Percentiles rank a stretch among this genome's conserved stretches.
Conservation (phyloP, 2,329 filamentous ascomycete genomes). For the Diplodia mutila region DNA sequence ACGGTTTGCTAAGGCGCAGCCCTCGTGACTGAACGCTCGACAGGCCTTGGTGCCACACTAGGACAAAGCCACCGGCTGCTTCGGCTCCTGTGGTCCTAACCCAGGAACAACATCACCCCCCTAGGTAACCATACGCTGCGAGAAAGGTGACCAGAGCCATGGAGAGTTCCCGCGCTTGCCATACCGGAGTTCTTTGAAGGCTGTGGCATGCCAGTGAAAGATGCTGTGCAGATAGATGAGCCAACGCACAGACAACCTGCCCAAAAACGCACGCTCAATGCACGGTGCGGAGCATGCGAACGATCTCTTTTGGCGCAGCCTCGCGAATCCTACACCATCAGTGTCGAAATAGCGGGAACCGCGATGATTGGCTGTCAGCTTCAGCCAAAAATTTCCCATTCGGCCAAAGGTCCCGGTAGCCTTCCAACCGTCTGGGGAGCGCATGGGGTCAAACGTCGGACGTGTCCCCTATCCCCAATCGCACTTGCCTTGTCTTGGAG, state of each 20-base stretch:
- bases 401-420: not conserved
- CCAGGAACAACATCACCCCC: not conserved
- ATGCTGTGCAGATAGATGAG: not conserved
- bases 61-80: not conserved
- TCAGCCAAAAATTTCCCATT: not conserved
- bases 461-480: no score
- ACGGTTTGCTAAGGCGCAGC: not conserved
- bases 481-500: no score
- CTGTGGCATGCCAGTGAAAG: not conserved
- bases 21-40: not conserved
- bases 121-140: not conserved
- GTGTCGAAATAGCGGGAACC: no score
- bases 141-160: not conserved
- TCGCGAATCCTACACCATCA: not conserved
- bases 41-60: not conserved
- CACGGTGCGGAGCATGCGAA: not conserved
- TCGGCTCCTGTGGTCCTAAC: not conserved
- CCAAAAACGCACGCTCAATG: not conserved
- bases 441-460: no score
- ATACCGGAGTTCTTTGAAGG: not conserved
- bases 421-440: no score
- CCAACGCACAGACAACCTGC: not conserved
- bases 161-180: not conserved
- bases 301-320: not conserved
- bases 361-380: no score